Evolutionary conservation across 345 rosid species (phyloP).

Genomic region (Salix brachista): DNA sequence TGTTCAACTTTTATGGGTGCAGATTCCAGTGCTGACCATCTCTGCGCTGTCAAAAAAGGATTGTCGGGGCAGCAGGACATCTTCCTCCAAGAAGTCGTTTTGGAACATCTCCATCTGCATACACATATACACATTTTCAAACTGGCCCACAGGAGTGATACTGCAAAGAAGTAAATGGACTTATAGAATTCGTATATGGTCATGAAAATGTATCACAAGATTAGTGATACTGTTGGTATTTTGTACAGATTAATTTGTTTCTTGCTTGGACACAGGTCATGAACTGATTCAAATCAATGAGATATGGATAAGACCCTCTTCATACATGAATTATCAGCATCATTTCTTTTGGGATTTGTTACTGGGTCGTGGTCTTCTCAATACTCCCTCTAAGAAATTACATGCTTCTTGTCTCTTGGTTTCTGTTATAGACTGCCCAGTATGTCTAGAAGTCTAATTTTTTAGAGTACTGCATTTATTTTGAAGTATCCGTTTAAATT

Average conservation of each 20-base stretch:
- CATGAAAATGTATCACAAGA: constrained; percentile 21
- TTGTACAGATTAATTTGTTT: constrained; percentile 41
- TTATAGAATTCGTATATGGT: constrained; percentile 11
- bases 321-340: background rate
- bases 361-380: too few species aligned
- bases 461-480: too few species aligned
- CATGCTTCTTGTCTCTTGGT: too few species aligned
- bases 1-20: constrained; percentile 9
- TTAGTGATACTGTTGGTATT: constrained; percentile 23
- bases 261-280: constrained; percentile 16
- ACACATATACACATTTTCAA: constrained; percentile 18
- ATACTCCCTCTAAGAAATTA: too few species aligned
- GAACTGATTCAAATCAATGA: constrained; percentile 15
- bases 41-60: constrained; percentile 20
- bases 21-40: constrained; percentile 23
- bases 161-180: constrained; percentile 35
- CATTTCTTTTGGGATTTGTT: background rate
- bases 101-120: constrained; percentile 18
- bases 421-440: too few species aligned
- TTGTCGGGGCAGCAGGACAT: constrained; percentile 6
- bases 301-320: constrained; percentile 1
- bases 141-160: constrained; percentile 21
- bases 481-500: too few species aligned
- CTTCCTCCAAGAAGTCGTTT: constrained; percentile 6
- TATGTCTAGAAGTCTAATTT: too few species aligned